A percentile compares a stretch with the other conserved stretches of the same genome.
These are phyloP conservation scores for Ustilago crameri DNA, from an alignment of 1,284 basidiomycete species.

Conservation along the genomic window DNA sequence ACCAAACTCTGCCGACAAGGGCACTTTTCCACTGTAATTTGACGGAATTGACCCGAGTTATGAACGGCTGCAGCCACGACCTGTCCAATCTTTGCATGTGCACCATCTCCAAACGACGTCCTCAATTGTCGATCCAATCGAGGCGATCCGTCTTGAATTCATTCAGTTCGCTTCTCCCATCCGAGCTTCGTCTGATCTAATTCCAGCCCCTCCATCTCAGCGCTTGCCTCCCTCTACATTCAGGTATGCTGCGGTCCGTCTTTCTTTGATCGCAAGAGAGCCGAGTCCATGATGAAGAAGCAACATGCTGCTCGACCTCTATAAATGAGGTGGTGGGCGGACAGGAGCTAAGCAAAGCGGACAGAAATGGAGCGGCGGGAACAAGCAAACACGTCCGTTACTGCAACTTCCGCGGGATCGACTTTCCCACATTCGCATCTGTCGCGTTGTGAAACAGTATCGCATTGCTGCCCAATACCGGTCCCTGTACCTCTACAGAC, in stretches of 20 bases:
- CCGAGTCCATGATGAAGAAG: too few relatives aligned
- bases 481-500: neutral
- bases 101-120: neutral
- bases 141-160: neutral
- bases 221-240: neutral
- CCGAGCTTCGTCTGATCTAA: constrained; percentile 21
- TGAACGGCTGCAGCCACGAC: too few relatives aligned
- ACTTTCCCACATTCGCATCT: neutral
- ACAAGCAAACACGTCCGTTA: too few relatives aligned
- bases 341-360: too few relatives aligned
- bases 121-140: constrained; percentile 8
- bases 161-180: constrained; percentile 1
- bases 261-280: too few relatives aligned
- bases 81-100: neutral
- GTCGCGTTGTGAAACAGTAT: neutral
- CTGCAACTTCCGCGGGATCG: constrained; percentile 10
- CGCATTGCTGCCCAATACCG: neutral
- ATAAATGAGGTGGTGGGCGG: too few relatives aligned
- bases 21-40: constrained; percentile 5
- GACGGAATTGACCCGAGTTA: neutral
- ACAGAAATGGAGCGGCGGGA: too few relatives aligned
- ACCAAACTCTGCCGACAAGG: constrained; percentile 1
- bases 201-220: neutral
- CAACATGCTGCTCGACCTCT: too few relatives aligned
- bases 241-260: neutral